Conservation (phyloP, 768 basidiomycete species). For the Candolleomyces efflorescens region DNA sequence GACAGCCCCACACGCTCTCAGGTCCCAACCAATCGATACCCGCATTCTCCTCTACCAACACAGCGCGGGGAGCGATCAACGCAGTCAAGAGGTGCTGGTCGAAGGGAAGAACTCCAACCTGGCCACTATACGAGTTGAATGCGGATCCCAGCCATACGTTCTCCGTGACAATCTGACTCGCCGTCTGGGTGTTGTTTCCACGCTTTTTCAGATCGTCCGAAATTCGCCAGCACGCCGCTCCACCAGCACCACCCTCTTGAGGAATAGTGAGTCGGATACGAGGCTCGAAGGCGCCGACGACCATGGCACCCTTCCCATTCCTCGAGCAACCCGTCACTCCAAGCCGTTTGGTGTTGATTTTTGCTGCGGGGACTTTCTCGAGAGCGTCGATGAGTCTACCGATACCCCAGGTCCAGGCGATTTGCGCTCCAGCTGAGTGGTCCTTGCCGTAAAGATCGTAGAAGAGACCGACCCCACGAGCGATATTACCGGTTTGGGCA, state of each 20-base stretch:
- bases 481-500: slow-evolving; percentile 35
- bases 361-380: slow-evolving; percentile 35
- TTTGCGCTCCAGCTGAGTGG: slow-evolving; percentile 47
- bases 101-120: slow-evolving; percentile 43
- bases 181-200: slow-evolving; percentile 46
- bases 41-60: slow-evolving; percentile 52
- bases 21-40: slow-evolving; percentile 53
- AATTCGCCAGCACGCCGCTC: slow-evolving; percentile 54
- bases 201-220: slow-evolving; percentile 40
- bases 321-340: slow-evolving; percentile 59
- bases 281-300: slow-evolving; percentile 57
- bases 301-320: slow-evolving; percentile 56
- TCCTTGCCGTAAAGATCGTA: slow-evolving; percentile 48
- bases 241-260: slow-evolving; percentile 59
- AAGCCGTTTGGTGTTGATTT: slow-evolving; percentile 44
- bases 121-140: slow-evolving; percentile 44
- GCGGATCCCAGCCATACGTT: slow-evolving; percentile 55
- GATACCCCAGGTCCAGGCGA: slow-evolving; percentile 60
- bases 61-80: slow-evolving; percentile 49
- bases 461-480: slow-evolving; percentile 55
- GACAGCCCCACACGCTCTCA: slow-evolving; percentile 45
- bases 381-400: slow-evolving; percentile 56
- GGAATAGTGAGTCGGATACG: slow-evolving; percentile 58
- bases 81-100: slow-evolving; percentile 58
- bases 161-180: slow-evolving; percentile 51